A percentile compares a stretch with the other conserved stretches of the same genome.
Evolutionary conservation across 148 eudicot species (phyloP).

Genomic region (Polygonum aviculare): DNA sequence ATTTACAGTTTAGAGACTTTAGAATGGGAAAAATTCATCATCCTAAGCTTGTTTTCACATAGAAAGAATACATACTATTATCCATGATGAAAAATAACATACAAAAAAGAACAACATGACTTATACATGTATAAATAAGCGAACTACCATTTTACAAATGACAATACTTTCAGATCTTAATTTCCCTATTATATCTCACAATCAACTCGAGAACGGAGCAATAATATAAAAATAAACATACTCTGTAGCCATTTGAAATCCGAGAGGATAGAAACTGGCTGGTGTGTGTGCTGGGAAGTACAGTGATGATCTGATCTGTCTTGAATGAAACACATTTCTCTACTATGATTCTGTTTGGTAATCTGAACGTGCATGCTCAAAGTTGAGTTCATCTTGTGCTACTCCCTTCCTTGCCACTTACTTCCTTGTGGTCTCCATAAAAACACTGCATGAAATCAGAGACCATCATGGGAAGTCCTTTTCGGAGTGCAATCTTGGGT

Average conservation of each 20-base stretch:
- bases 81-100: not conserved
- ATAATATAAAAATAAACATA: not conserved
- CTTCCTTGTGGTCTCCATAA: constrained; percentile 80
- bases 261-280: not conserved
- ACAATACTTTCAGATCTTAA: constrained; percentile 21
- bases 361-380: not conserved
- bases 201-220: not conserved
- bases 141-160: not conserved
- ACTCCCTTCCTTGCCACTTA: constrained; percentile 14
- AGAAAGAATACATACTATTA: constrained; percentile 8
- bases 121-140: not conserved
- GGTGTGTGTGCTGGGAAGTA: not conserved
- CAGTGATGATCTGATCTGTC: not conserved
- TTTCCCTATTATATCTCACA: not conserved
- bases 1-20: not conserved
- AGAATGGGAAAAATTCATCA: not conserved
- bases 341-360: not conserved
- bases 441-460: constrained; percentile 76
- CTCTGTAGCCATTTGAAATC: not conserved
- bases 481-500: constrained; percentile 69
- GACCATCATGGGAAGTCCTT: constrained; percentile 94
- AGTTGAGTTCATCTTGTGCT: not conserved
- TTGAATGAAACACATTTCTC: not conserved
- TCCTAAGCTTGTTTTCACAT: not conserved
- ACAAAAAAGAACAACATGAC: not conserved